Evolutionary conservation across 1,139 yeast species (phyloP).

Genomic region (Pichia norvegensis): DNA sequence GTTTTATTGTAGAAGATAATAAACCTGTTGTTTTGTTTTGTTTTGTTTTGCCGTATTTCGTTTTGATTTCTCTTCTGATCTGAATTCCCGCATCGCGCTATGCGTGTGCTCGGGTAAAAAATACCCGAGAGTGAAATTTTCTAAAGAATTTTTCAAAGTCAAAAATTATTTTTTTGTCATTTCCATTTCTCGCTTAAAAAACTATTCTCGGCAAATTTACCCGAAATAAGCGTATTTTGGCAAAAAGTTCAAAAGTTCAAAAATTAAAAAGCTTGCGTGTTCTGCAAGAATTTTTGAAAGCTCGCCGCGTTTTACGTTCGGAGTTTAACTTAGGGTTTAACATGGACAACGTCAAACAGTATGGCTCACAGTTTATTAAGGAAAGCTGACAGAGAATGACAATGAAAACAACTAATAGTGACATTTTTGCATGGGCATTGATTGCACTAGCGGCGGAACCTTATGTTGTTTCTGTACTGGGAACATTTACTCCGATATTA

Average conservation of each 20-base stretch:
- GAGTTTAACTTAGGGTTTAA: not conserved
- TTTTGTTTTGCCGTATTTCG: too few relatives aligned
- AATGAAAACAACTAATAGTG: slow-evolving; percentile 9
- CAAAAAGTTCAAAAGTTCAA: not conserved
- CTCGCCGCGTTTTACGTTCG: not conserved
- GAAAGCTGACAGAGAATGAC: not conserved
- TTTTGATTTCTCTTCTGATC: too few relatives aligned
- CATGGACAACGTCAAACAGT: not conserved
- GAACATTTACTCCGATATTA: slow-evolving; percentile 61
- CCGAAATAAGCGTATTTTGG: not conserved
- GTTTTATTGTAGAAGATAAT: too few relatives aligned
- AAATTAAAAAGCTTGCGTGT: not conserved
- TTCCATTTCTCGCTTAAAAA: too few relatives aligned
- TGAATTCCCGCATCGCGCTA: too few relatives aligned
- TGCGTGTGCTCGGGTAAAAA: too few relatives aligned
- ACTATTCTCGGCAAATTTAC: not conserved
- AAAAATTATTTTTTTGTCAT: too few relatives aligned
- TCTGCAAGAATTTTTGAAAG: not conserved
- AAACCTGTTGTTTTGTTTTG: too few relatives aligned
- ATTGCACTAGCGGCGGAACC: slow-evolving; percentile 52
- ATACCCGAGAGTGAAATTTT: too few relatives aligned
- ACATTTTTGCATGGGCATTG: slow-evolving; percentile 15
- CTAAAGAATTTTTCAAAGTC: too few relatives aligned
- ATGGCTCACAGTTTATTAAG: not conserved
- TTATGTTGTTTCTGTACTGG: slow-evolving; percentile 62